Percentiles rank a stretch among this genome's conserved stretches.
phyloP scores from a whole-genome alignment of 192 early-diverging fungal species.

The Spizellomyces sp. region DNA sequence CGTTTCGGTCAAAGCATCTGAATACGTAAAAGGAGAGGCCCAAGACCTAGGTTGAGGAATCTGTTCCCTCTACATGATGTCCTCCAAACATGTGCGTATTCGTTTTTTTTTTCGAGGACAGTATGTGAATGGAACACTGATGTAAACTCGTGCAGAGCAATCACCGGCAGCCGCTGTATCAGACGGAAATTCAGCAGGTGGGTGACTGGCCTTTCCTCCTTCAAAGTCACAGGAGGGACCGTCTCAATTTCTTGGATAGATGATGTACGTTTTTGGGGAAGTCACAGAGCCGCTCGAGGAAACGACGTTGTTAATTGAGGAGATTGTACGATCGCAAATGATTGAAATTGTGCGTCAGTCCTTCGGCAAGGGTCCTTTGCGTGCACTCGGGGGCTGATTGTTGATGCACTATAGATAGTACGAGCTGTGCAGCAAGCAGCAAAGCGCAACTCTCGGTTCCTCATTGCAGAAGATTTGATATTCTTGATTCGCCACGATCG shows the following conservation, averaged over 20 bases:
- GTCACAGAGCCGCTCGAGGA: constrained; percentile 86
- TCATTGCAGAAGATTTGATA: constrained; percentile 90
- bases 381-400: neutral
- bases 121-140: too few relatives aligned
- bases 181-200: constrained; percentile 33
- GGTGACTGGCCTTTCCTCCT: neutral
- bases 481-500: constrained; percentile 96
- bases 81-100: too few relatives aligned
- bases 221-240: neutral
- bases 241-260: constrained; percentile 52
- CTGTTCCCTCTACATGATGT: too few relatives aligned
- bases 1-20: too few relatives aligned
- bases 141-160: neutral
- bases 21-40: too few relatives aligned
- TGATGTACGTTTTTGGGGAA: constrained; percentile 99
- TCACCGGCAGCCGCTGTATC: constrained; percentile 28
- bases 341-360: constrained; percentile 74
- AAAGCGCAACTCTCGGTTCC: constrained; percentile 77
- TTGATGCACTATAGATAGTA: constrained; percentile 57
- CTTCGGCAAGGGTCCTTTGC: neutral
- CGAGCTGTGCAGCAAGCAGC: constrained; percentile 84
- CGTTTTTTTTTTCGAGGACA: too few relatives aligned
- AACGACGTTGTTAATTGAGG: constrained; percentile 89
- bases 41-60: too few relatives aligned
- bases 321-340: constrained; percentile 92